phyloP scores from a whole-genome alignment of 441 rosid genomes.

The Viola pubescens region DNA sequence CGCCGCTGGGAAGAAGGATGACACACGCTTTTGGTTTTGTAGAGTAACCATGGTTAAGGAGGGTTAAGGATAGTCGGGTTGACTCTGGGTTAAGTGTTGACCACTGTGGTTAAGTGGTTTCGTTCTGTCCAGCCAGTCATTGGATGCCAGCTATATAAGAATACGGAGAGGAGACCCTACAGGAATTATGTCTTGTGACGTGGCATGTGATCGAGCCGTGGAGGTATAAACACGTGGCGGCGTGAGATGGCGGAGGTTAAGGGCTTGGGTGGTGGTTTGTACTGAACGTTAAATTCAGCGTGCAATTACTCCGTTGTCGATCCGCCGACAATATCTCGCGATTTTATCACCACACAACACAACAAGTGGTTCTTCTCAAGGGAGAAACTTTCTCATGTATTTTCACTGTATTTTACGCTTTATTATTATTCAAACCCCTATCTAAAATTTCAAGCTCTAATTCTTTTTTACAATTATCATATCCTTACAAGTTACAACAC shows the following conservation, averaged over 20 bases:
- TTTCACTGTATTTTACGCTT: no score
- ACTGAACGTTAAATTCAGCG: slow-evolving; percentile 12
- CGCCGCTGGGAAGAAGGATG: background rate
- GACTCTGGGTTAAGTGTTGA: slow-evolving; percentile 5
- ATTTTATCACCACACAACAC: background rate
- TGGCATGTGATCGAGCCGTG: slow-evolving; percentile 20
- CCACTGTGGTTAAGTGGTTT: background rate
- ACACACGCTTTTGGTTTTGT: background rate
- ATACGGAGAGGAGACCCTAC: slow-evolving; percentile 16
- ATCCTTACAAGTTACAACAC: no score
- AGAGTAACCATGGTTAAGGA: slow-evolving; percentile 9
- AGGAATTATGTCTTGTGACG: slow-evolving; percentile 15
- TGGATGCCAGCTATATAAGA: slow-evolving; percentile 25
- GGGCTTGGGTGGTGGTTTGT: background rate
- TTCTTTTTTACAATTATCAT: no score
- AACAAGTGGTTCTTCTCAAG: no score
- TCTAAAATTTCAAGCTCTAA: no score
- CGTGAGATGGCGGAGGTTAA: background rate
- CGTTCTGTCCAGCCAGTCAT: slow-evolving; percentile 22
- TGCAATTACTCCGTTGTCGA: slow-evolving; percentile 7
- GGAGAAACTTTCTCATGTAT: no score
- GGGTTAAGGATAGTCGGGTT: background rate
- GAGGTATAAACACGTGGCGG: background rate
- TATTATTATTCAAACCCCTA: no score
- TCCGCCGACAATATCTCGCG: slow-evolving; percentile 57